These are phyloP conservation scores for Eragrostis curvula DNA, from an alignment of 176 grass and related monocot genomes.

Conservation along the genomic window DNA sequence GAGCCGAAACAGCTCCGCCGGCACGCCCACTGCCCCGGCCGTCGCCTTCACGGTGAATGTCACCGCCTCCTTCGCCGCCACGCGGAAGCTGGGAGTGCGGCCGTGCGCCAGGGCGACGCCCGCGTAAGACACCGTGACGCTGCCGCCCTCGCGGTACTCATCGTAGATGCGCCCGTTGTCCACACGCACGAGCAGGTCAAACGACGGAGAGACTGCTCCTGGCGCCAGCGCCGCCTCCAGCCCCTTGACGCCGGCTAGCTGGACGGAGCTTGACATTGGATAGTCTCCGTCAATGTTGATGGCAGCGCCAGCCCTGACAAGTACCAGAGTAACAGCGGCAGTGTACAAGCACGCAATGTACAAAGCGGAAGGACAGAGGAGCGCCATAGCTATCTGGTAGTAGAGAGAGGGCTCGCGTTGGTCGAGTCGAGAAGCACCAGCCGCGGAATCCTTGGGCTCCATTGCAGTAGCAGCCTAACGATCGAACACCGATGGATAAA, in stretches of 20 bases:
- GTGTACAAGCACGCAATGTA: not conserved
- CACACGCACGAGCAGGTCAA: conserved; percentile 26
- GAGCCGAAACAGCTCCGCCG: not conserved
- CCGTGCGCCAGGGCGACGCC: conserved; percentile 37
- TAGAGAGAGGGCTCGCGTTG: not conserved
- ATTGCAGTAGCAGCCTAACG: too few relatives aligned
- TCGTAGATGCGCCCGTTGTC: not conserved
- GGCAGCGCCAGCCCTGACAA: not conserved
- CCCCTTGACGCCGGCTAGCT: conserved; percentile 13
- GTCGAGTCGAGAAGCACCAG: too few relatives aligned
- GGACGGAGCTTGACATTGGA: conserved; percentile 1
- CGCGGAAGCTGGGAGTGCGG: conserved; percentile 5
- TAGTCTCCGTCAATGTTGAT: not conserved
- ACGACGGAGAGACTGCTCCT: conserved; percentile 16
- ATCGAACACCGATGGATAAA: too few relatives aligned
- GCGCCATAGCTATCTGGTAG: not conserved
- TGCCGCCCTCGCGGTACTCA: conserved; percentile 1
- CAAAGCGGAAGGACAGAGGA: not conserved
- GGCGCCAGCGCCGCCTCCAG: conserved; percentile 5
- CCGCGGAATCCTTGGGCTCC: too few relatives aligned
- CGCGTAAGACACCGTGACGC: conserved; percentile 29
- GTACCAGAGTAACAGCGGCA: too few relatives aligned
- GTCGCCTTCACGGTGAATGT: not conserved
- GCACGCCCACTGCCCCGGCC: not conserved
- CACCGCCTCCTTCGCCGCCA: not conserved